Evolutionary conservation across 2,329 filamentous ascomycete species (phyloP).

Genomic region (Diaporthe citriasiana): DNA sequence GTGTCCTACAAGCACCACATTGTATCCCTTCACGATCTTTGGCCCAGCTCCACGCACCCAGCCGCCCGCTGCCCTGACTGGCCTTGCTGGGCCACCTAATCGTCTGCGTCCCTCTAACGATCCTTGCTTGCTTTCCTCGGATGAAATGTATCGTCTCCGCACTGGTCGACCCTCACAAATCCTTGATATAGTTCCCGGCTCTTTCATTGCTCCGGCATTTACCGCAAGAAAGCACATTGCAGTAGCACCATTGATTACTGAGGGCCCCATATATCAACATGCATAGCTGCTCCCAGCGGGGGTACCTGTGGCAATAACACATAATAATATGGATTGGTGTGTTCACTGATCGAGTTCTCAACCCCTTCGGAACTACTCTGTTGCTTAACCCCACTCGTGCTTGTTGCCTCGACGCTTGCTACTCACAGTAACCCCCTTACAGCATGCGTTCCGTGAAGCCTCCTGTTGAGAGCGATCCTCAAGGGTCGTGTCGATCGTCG

Average conservation of each 20-base stretch:
- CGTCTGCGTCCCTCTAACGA: neutral
- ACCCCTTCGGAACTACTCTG: neutral
- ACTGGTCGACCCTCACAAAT: neutral
- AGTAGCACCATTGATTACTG: neutral
- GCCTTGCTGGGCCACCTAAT: neutral
- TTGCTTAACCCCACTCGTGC: neutral
- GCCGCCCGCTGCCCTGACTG: neutral
- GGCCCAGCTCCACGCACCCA: neutral
- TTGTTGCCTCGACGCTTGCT: neutral
- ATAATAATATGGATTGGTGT: neutral
- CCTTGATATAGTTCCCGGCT: neutral
- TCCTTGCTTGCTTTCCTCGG: neutral
- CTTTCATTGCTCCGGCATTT: slow-evolving; percentile 14
- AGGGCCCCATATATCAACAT: too few relatives aligned
- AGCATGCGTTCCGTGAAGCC: neutral
- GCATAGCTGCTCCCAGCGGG: neutral
- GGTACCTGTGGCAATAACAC: neutral
- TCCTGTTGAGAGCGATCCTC: neutral
- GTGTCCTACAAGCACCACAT: slow-evolving; percentile 3
- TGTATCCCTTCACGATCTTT: slow-evolving; percentile 17
- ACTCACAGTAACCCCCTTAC: neutral
- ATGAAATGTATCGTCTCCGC: neutral
- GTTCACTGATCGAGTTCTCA: neutral
- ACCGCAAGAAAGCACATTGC: slow-evolving; percentile 3
- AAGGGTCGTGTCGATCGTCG: neutral